Evolutionary conservation across 1,139 yeast genomes (phyloP), one percentile per base, ranked within the genome.

Genomic region (Keqinozyma sinolaborantium): DNA sequence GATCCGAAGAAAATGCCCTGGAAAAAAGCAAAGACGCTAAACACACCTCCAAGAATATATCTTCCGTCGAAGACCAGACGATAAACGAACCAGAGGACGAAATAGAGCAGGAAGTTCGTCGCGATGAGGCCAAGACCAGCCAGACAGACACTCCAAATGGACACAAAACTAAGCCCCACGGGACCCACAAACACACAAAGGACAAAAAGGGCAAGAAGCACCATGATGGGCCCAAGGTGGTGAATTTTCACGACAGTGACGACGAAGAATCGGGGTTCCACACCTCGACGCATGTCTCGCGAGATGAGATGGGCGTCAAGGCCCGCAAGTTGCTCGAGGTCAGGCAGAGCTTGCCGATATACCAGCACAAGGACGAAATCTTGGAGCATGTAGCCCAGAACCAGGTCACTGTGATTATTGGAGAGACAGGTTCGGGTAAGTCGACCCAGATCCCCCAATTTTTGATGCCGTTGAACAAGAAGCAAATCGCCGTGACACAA

Each of bases 351-450:
- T 64, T 90, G 23, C 97, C 97, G 0, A 84, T 90, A 23, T 87
- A 71, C 53, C 80, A 75, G 42, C 88, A 87, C 41, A 76, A 77
- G 47, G 77, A 74, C 28, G 73, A 76, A 34, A 74, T 92, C 16
- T 50, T 83, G 38, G 62, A 72, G 10, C 76, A 79, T 42, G 56
- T 92, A 3, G 38, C 56, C 8, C 44, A 61, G 8, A 75, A 82
- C 46, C 80, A 73, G 40, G 95, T 87, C 4, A 79, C 90, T 0
- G 78, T 92, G 4, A 67, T 92, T 9, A 83, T 92, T 51, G 98
- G 98, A 57, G 97, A 92, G 47, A 92, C 98, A 0, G 98, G 98
- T 57, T 87, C 96, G 5, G 98, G 98, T 64, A 92, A 92, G 54
- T 92, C 98, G 3, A 92, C 98, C 0, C 98, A 92, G 59, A 85